Conservation (phyloP, 345 rosid genomes). For the Psidium friedrichsthalianum region DNA sequence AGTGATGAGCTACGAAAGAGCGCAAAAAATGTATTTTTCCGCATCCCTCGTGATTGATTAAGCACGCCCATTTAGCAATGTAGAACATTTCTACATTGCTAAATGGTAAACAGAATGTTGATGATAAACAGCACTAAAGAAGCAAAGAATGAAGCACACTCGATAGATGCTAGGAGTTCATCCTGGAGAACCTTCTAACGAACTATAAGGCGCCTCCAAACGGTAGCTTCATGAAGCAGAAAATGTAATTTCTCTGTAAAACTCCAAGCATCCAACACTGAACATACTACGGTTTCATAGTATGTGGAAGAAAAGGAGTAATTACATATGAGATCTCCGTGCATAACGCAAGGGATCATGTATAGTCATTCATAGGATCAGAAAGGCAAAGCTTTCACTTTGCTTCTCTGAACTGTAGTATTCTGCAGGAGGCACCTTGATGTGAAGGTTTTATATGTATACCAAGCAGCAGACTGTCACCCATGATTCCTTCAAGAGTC, state of each 20-base stretch:
- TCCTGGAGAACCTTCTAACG: neutral
- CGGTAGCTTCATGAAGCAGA: neutral
- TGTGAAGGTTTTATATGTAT: slow-evolving; percentile 24
- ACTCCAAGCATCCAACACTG: neutral
- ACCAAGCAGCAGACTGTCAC: slow-evolving; percentile 43
- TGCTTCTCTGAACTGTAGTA: neutral
- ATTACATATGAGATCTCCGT: neutral
- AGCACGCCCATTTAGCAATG: neutral
- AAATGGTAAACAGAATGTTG: neutral
- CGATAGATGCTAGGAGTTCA: neutral
- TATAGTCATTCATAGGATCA: neutral
- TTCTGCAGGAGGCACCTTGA: slow-evolving; percentile 18
- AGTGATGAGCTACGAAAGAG: neutral
- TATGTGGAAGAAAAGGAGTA: neutral
- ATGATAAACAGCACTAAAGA: neutral
- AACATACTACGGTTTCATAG: neutral
- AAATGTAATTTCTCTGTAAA: neutral
- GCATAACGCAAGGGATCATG: neutral
- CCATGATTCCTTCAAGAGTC: slow-evolving; percentile 44
- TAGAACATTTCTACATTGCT: neutral
- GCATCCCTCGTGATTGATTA: neutral
- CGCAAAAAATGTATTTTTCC: neutral
- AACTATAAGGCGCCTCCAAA: neutral
- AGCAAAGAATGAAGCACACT: neutral
- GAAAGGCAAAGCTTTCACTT: neutral